Evolutionary conservation across 2,329 filamentous ascomycete genomes (phyloP).

Genomic region (Exophiala phaeomuriformis): DNA sequence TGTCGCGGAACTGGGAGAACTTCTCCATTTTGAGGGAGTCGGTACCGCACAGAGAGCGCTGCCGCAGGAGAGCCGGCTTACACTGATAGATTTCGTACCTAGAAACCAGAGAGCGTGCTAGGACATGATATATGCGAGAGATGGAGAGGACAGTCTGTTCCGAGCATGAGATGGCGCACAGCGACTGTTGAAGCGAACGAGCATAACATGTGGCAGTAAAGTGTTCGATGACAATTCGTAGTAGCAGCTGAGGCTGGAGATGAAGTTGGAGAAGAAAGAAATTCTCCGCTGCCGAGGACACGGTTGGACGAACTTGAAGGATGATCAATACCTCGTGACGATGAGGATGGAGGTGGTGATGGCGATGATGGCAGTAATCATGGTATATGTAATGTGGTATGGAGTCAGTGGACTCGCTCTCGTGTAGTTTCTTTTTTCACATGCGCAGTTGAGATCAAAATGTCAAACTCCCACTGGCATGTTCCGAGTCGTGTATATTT

Average conservation of each 20-base stretch:
- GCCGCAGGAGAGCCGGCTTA: neutral
- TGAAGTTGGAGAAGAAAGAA: conserved; percentile 3
- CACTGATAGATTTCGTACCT: neutral
- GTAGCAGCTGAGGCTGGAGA: too few species aligned
- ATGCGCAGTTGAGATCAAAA: neutral
- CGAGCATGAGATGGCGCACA: neutral
- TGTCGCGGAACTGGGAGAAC: conserved; percentile 85
- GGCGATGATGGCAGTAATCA: neutral
- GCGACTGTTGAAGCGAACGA: conserved; percentile 3
- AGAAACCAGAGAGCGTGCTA: neutral
- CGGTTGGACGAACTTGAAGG: neutral
- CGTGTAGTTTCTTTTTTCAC: neutral
- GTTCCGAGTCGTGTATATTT: too few species aligned
- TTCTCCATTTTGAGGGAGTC: conserved; percentile 66
- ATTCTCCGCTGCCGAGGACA: neutral
- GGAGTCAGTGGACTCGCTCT: neutral
- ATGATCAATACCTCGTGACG: neutral
- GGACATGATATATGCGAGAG: neutral
- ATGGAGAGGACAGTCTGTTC: conserved; percentile 2
- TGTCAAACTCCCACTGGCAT: neutral
- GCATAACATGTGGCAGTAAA: conserved; percentile 4
- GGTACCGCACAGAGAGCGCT: conserved; percentile 4
- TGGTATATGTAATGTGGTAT: neutral
- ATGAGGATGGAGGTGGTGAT: neutral
- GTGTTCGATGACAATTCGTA: neutral